A percentile compares a stretch with the other conserved stretches of the same genome.
phyloP scores from a whole-genome alignment of 164 flowering plant species.

The grape (Vitis vinifera) region DNA sequence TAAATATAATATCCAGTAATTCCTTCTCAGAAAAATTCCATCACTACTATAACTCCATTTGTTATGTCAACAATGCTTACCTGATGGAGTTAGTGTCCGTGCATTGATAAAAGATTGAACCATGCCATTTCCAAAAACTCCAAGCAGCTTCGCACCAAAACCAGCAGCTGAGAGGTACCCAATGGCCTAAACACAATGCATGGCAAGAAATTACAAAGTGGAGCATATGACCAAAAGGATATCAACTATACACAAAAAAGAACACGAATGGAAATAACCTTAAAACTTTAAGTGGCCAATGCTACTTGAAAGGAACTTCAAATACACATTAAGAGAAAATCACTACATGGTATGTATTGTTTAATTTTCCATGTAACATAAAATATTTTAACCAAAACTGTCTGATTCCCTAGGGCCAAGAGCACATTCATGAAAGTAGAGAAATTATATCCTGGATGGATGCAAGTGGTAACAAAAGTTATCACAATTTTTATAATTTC shows the following conservation, averaged over 20 bases:
- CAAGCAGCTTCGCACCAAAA: slow-evolving; percentile 96
- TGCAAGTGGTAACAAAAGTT: too few relatives aligned
- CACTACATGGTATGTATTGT: neutral
- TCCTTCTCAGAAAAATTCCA: too few relatives aligned
- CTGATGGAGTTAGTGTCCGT: slow-evolving; percentile 75
- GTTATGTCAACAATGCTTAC: slow-evolving; percentile 32
- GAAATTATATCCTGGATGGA: too few relatives aligned
- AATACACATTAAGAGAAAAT: neutral
- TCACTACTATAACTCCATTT: neutral
- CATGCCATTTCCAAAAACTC: slow-evolving; percentile 97
- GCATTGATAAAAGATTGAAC: slow-evolving; percentile 95
- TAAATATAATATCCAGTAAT: too few relatives aligned
- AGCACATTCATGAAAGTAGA: neutral
- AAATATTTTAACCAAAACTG: neutral
- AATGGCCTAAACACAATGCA: slow-evolving; percentile 62
- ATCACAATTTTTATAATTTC: too few relatives aligned
- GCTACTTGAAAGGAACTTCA: neutral
- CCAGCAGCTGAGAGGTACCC: slow-evolving; percentile 94
- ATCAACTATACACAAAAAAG: slow-evolving; percentile 5
- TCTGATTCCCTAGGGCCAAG: neutral
- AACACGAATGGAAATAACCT: neutral
- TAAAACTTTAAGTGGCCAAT: neutral
- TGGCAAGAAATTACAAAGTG: slow-evolving; percentile 3
- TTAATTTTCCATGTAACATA: slow-evolving; percentile 3
- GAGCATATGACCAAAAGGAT: neutral